A percentile compares a stretch with the other conserved stretches of the same genome.
These are phyloP conservation scores for Skeletonema menzelii DNA, from an alignment of 108 stramenopile species.

Conservation along the genomic window DNA sequence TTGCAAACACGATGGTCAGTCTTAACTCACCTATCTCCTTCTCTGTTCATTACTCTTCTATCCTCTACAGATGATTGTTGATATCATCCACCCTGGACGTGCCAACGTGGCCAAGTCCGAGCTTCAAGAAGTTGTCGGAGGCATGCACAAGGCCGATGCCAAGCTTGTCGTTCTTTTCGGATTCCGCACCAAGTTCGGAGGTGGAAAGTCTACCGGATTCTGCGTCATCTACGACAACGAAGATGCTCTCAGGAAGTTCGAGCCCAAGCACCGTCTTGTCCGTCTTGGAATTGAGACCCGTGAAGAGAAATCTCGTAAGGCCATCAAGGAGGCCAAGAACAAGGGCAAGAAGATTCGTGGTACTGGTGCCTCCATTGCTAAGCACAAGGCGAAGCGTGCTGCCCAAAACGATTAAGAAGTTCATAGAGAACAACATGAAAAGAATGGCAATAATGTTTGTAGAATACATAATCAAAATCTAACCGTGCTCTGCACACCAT, in stretches of 20 bases:
- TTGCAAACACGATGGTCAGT: background rate
- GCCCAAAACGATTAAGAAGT: conserved; percentile 72
- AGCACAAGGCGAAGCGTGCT: conserved; percentile 99
- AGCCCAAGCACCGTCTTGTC: conserved; percentile 95
- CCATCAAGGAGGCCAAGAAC: conserved; percentile 99
- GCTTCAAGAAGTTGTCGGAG: conserved; percentile 90
- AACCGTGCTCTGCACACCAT: conserved; percentile 20
- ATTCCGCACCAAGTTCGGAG: conserved; percentile 97
- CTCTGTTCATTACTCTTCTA: background rate
- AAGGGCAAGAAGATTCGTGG: conserved; percentile 97
- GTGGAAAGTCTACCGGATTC: conserved; percentile 97
- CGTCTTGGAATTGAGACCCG: conserved; percentile 84
- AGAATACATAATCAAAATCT: background rate
- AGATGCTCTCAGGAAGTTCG: conserved; percentile 94
- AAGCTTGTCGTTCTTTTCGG: conserved; percentile 90
- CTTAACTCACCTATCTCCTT: conserved; percentile 11
- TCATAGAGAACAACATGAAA: conserved; percentile 13
- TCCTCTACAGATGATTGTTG: conserved; percentile 86
- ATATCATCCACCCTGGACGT: conserved; percentile 96
- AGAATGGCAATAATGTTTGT: conserved; percentile 5
- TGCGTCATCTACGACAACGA: conserved; percentile 97
- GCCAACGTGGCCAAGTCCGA: conserved; percentile 94
- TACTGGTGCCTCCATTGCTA: conserved; percentile 96
- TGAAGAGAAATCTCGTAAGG: conserved; percentile 95
- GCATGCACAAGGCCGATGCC: conserved; percentile 95